Evolutionary conservation across 768 basidiomycete species (phyloP), one percentile per base, ranked within the genome.

Genomic region (Russula lepida): DNA sequence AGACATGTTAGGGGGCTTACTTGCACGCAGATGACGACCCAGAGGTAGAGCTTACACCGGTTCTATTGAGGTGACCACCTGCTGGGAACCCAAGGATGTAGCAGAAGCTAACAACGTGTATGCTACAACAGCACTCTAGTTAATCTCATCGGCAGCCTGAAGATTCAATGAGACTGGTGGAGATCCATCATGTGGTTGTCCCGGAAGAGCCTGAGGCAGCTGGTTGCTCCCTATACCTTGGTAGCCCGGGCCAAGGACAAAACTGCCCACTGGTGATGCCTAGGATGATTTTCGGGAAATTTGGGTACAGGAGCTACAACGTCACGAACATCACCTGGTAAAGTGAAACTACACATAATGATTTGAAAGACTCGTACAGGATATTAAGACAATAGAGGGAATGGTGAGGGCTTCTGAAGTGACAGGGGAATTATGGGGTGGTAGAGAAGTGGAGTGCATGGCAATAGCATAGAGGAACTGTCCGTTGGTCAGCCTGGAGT

Each of bases 181-280:
- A 47, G 44, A 41, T 3, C 35, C 44, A 21, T 62, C 56, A 13
- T 53, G 46, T 23, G 30, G 37, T 33, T 58, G 51, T 23, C 52
- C 62, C 7, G 62, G 62, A 23, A 63, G 4, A 23, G 46, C 62
- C 50, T 62, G 56, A 8, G 61, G 56, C 12, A 48, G 37, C 25
- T 63, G 56, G 48, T 52, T 52, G 35, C 21, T 48, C 37, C 44
- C 46, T 32, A 63, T 30, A 35, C 17, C 57, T 19, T 54, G 52
- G 23, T 48, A 49, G 7, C 52, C 62, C 23, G 62, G 62, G 6
- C 56, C 52, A 21, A 63, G 52, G n/a, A 63, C 46, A 32, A 63
- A 44, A 25, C n/a, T 52, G n/a, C 37, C 60, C 6, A 39, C 35
- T 15, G 52, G 13, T 52, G 21, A 62, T 19, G 13, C 8, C 25